Percentiles rank a stretch among this genome's conserved stretches.
phyloP scores from a whole-genome alignment of 1,139 yeast species.

The Lizanozyma gosingica region DNA sequence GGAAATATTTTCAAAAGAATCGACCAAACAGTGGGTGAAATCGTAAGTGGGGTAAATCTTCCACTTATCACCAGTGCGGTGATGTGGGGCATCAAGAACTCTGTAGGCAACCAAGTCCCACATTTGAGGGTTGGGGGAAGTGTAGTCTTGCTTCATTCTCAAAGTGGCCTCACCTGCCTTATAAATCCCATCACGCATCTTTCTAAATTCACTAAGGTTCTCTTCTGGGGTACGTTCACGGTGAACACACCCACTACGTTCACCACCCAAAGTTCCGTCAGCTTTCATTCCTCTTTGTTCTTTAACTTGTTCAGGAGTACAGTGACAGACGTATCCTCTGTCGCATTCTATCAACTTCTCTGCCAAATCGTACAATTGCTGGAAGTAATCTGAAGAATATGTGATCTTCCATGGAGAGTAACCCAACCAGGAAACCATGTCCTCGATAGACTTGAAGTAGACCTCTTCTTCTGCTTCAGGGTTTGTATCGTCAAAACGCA shows the following conservation, averaged over 20 bases:
- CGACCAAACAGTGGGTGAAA: constrained; percentile 97
- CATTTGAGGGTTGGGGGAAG: constrained; percentile 97
- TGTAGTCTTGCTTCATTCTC: constrained; percentile 92
- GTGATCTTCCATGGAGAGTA: constrained; percentile 89
- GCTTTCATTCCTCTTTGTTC: constrained; percentile 81
- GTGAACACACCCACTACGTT: constrained; percentile 74
- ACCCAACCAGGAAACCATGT: constrained; percentile 89
- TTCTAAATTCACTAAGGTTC: constrained; percentile 71
- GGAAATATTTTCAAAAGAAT: constrained; percentile 90
- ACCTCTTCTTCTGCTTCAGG: constrained; percentile 98
- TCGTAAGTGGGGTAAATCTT: constrained; percentile 97
- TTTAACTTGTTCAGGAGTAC: constrained; percentile 87
- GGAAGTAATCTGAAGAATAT: constrained; percentile 93
- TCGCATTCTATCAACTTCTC: constrained; percentile 63
- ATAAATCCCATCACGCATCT: constrained; percentile 85
- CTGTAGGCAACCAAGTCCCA: constrained; percentile 99
- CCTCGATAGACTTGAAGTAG: constrained; percentile 74
- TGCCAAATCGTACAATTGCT: constrained; percentile 77
- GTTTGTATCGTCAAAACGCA: constrained; percentile 94
- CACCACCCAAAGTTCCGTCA: constrained; percentile 92
- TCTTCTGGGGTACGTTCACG: constrained; percentile 64
- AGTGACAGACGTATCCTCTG: constrained; percentile 86
- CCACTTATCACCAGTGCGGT: constrained; percentile 96
- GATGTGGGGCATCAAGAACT: constrained; percentile 85
- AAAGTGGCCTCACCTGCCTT: constrained; percentile 87